A percentile compares a stretch with the other conserved stretches of the same genome.
Evolutionary conservation across 768 basidiomycete genomes (phyloP).

Genomic region (Kwoniella europaea): DNA sequence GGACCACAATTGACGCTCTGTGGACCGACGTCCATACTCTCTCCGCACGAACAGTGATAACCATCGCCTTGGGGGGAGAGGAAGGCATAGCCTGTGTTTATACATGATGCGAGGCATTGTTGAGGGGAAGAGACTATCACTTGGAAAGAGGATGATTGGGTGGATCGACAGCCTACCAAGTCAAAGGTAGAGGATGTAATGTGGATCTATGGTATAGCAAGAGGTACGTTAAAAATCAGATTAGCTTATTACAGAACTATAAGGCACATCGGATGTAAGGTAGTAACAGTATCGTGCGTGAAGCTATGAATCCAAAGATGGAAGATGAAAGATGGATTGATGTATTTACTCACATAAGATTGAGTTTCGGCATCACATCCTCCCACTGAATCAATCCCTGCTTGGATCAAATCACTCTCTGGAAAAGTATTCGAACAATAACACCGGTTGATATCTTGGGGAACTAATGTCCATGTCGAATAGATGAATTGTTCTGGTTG

Average conservation of each 20-base stretch:
- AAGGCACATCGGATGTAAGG: too few relatives aligned
- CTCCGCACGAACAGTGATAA: constrained; percentile 8
- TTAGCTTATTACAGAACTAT: too few relatives aligned
- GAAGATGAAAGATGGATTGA: too few relatives aligned
- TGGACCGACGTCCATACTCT: constrained; percentile 9
- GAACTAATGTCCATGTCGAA: constrained; percentile 4
- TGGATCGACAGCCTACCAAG: constrained; percentile 6
- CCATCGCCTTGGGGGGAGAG: constrained; percentile 2
- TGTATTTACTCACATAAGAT: constrained; percentile 6
- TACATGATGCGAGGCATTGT: constrained; percentile 11
- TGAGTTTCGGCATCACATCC: constrained; percentile 7
- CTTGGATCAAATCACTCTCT: not conserved
- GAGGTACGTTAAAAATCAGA: not conserved
- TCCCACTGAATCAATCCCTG: constrained; percentile 1
- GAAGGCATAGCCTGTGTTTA: not conserved
- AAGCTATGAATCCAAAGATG: not conserved
- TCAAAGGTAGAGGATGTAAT: constrained; percentile 14
- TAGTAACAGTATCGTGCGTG: not conserved
- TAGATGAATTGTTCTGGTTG: constrained; percentile 3
- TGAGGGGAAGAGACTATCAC: constrained; percentile 11
- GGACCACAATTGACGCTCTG: constrained; percentile 7
- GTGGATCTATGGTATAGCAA: not conserved
- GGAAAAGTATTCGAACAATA: constrained; percentile 11
- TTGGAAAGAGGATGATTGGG: constrained; percentile 2
- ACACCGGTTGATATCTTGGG: constrained; percentile 17